Conservation (phyloP, 2,329 filamentous ascomycete species). For the Apiospora hydei region DNA sequence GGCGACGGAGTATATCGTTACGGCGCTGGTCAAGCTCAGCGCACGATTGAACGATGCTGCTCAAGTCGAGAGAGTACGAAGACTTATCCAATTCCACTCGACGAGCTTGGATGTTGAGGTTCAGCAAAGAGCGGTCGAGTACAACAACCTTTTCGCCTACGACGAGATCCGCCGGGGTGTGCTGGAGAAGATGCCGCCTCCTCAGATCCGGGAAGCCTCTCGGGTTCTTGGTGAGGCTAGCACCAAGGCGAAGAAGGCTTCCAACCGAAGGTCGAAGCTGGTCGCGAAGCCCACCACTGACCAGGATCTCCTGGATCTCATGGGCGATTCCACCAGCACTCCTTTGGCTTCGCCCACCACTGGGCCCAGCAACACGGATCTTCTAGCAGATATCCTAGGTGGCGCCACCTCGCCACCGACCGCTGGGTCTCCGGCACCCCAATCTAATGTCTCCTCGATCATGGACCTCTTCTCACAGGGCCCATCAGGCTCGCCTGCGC, state of each 20-base stretch:
- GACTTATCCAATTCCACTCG: slow-evolving; percentile 78
- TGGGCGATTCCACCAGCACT: slow-evolving; percentile 77
- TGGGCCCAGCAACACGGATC: slow-evolving; percentile 76
- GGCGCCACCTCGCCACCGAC: slow-evolving; percentile 64
- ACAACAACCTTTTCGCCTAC: slow-evolving; percentile 90
- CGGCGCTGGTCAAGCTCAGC: slow-evolving; percentile 92
- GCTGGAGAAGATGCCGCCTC: slow-evolving; percentile 95
- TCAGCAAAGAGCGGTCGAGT: slow-evolving; percentile 95
- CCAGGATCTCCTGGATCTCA: slow-evolving; percentile 91
- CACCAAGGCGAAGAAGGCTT: slow-evolving; percentile 70
- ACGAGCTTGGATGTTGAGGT: slow-evolving; percentile 93
- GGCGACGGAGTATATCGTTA: slow-evolving; percentile 94
- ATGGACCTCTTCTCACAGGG: slow-evolving; percentile 83
- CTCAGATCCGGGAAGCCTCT: slow-evolving; percentile 95
- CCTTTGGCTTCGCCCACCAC: slow-evolving; percentile 64
- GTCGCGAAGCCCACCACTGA: slow-evolving; percentile 80
- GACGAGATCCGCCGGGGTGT: slow-evolving; percentile 89
- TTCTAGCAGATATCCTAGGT: slow-evolving; percentile 91
- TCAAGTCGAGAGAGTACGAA: slow-evolving; percentile 86
- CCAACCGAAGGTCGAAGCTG: slow-evolving; percentile 75
- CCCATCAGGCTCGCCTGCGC: slow-evolving; percentile 49
- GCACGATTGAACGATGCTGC: slow-evolving; percentile 82
- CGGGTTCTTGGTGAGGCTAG: slow-evolving; percentile 84
- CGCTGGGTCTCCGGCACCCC: slow-evolving; percentile 57
- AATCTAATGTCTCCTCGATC: slow-evolving; percentile 73